Conservation (phyloP, 345 rosid genomes). For the Eucalyptus rudis region DNA sequence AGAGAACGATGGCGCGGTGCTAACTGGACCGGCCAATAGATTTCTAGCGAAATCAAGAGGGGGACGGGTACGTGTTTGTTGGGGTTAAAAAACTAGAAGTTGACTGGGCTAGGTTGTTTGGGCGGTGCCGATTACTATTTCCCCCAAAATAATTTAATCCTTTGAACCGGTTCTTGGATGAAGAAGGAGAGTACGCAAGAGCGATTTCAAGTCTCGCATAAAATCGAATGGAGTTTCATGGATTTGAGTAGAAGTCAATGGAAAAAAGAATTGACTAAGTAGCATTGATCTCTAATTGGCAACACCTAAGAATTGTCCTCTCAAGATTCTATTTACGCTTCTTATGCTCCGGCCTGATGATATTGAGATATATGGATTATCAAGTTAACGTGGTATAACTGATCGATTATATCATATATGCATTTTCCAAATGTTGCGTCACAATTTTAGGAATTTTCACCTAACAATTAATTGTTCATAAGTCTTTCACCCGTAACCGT, state of each 20-base stretch:
- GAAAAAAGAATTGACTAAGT: neutral
- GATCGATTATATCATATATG: neutral
- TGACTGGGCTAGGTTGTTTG: neutral
- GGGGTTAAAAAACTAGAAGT: neutral
- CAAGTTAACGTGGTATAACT: neutral
- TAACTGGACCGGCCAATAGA: neutral
- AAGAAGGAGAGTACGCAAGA: neutral
- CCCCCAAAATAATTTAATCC: neutral
- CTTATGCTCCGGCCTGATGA: neutral
- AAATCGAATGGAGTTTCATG: neutral
- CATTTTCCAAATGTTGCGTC: neutral
- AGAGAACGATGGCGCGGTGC: neutral
- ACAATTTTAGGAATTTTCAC: neutral
- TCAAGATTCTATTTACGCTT: neutral
- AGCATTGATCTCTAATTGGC: neutral
- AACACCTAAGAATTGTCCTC: neutral
- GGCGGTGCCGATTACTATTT: neutral
- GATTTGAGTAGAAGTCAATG: neutral
- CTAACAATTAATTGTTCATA: accelerated
- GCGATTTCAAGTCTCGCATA: neutral
- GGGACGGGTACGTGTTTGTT: neutral
- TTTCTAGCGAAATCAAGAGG: neutral
- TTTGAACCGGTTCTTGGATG: neutral
- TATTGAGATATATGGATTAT: neutral
- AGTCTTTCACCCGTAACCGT: accelerated